Evolutionary conservation across 2,329 filamentous ascomycete species (phyloP).

Genomic region (Dendrostoma leiphaemia): DNA sequence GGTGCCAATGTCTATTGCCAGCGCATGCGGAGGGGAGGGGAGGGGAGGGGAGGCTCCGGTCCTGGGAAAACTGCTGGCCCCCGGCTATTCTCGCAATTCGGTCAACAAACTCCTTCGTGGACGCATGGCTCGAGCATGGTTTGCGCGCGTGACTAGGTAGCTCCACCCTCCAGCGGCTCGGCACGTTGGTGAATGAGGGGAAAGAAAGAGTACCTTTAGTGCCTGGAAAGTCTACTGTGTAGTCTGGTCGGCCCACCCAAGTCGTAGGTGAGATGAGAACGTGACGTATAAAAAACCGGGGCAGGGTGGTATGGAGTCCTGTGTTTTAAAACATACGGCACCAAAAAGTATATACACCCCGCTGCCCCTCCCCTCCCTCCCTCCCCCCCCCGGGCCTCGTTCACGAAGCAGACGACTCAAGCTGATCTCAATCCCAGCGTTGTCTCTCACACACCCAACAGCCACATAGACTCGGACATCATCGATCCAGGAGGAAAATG

Average conservation of each 20-base stretch:
- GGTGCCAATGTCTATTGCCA: too few relatives aligned
- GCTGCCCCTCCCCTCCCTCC: too few relatives aligned
- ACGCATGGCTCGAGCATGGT: too few relatives aligned
- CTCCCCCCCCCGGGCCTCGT: too few relatives aligned
- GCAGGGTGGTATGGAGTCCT: not conserved
- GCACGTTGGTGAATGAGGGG: not conserved
- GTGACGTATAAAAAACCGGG: not conserved
- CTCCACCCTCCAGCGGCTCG: not conserved
- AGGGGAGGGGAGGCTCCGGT: not conserved
- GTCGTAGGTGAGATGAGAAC: too few relatives aligned
- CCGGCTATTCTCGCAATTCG: not conserved
- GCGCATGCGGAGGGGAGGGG: not conserved
- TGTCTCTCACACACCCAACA: not conserved
- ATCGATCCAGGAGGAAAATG: not conserved
- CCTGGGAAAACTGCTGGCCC: not conserved
- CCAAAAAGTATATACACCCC: not conserved
- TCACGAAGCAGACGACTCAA: not conserved
- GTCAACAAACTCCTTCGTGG: too few relatives aligned
- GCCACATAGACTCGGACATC: too few relatives aligned
- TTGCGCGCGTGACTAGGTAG: too few relatives aligned
- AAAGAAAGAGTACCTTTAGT: too few relatives aligned
- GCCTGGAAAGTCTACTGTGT: too few relatives aligned
- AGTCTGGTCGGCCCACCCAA: too few relatives aligned
- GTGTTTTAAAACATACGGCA: not conserved
- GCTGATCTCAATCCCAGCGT: not conserved